Percentiles rank a stretch among this genome's conserved stretches.
phyloP scores from a whole-genome alignment of 345 rosid genomes.

The Rhizophora mangle region DNA sequence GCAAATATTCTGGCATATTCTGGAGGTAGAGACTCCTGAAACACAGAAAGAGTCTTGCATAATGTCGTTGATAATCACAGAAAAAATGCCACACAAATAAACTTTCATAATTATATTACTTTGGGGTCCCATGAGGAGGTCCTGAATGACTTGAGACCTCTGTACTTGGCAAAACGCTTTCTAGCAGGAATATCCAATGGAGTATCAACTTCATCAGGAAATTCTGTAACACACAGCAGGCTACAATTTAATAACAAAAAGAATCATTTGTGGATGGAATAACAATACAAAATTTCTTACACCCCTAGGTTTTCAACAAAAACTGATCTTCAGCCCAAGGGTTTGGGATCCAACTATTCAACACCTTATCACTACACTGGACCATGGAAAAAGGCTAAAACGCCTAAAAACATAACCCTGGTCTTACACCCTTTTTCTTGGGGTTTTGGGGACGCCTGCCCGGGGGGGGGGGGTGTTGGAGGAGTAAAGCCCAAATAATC shows the following conservation, averaged over 20 bases:
- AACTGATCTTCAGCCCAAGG: no score
- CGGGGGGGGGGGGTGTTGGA: background rate
- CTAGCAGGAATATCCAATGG: constrained; percentile 85
- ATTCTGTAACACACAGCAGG: constrained; percentile 46
- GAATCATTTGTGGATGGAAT: background rate
- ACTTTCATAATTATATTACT: constrained; percentile 34
- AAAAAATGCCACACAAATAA: constrained; percentile 10
- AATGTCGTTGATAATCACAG: constrained; percentile 5
- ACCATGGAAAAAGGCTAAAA: background rate
- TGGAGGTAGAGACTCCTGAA: constrained; percentile 88
- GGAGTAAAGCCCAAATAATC: background rate
- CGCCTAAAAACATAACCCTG: background rate
- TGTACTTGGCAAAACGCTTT: constrained; percentile 84
- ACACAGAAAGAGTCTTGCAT: constrained; percentile 19
- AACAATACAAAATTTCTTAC: background rate
- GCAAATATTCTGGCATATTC: constrained; percentile 91
- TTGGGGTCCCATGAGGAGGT: constrained; percentile 96
- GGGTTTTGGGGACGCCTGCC: no score
- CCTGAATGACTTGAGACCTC: constrained; percentile 93
- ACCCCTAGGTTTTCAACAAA: background rate
- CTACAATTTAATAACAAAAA: background rate
- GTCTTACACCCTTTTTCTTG: background rate
- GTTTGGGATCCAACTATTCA: no score
- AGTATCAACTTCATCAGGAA: constrained; percentile 91
- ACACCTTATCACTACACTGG: background rate